Base-by-base conservation (phyloP, 805 yeast species). In the Komagataella phaffii region DNA sequence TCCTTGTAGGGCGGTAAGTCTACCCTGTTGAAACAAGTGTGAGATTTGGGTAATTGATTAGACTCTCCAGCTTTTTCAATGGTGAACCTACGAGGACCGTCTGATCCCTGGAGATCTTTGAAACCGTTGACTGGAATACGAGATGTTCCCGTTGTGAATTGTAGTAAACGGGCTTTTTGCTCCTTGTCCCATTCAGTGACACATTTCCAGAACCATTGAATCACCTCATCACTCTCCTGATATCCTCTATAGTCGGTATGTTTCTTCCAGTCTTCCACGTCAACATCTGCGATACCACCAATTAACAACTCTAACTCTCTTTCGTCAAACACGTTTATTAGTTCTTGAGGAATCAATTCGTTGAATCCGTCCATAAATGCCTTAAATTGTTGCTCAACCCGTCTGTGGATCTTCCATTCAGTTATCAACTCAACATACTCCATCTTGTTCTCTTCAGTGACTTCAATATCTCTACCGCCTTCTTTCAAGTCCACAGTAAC, bases 61-160 rank as follows among this genome's bases (percentile, higher is more conserved):
- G 85, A 63, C 66, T 91, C 98, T 53, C 99, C 99, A 7, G 98
- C 98, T 68, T 90, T 90, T 68, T 93, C 99, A 66, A 93, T 91
- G 6, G 99, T 93, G 69, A 93, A 93, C 65, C 98, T 81, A 77
- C 99, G 86, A 51, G 99, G 99, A 53, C 99, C 99, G 71, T 93
- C 99, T 21, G 96, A 86, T 58, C 99, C 99, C 71, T 93, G 99
- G 61, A 93, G 76, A 69, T 93, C 99, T 68, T 93, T 93, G 77
- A 93, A 93, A 45, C 99, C 99, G 68, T 91, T 93, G 57, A 93
- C 99, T 6, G 99, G 99, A 53, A 93, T 93, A 73, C 99, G 84
- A 19, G 97, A 89, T 3, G 99, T 93, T 76, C 99, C 99, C 1
- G 99, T 93, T 18, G 99, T 91, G 66, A 93, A 93, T 69, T 93